Percentiles rank a stretch among this genome's conserved stretches.
phyloP scores from a whole-genome alignment of 208 protist species.

The Acanthamoeba rhysodes region DNA sequence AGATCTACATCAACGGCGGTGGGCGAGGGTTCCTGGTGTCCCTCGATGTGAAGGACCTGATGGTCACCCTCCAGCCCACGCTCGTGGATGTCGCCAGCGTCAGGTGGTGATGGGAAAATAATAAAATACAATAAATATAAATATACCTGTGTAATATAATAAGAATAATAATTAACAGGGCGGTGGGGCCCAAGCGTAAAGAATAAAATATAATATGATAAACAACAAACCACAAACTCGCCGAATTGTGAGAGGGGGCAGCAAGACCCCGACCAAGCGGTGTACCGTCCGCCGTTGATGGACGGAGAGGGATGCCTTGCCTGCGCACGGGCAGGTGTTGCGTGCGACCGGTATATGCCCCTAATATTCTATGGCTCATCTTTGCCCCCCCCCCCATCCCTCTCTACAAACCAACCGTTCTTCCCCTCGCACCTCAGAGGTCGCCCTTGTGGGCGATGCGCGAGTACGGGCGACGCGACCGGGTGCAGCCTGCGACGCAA shows the following conservation, averaged over 20 bases:
- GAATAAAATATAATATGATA: too few relatives aligned
- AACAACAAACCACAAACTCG: too few relatives aligned
- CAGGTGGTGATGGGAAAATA: neutral
- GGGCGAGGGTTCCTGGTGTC: constrained; percentile 23
- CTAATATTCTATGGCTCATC: too few relatives aligned
- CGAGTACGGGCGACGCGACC: neutral
- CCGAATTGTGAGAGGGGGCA: too few relatives aligned
- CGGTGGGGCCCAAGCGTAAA: too few relatives aligned
- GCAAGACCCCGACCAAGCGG: too few relatives aligned
- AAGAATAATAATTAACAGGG: too few relatives aligned
- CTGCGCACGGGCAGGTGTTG: neutral
- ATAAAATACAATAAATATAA: too few relatives aligned
- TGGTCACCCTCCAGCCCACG: neutral
- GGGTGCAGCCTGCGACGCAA: neutral
- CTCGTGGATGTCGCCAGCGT: constrained; percentile 9
- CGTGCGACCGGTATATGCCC: neutral
- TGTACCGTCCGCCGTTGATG: too few relatives aligned
- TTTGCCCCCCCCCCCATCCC: too few relatives aligned
- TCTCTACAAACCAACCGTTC: too few relatives aligned
- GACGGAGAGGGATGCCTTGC: neutral
- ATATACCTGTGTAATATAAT: too few relatives aligned
- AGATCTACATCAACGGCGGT: constrained; percentile 55
- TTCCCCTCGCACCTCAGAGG: neutral
- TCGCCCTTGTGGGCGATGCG: neutral
- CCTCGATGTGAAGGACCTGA: neutral